These are phyloP conservation scores for Boletus rubropictus DNA, from an alignment of 768 basidiomycete genomes.

Conservation along the genomic window DNA sequence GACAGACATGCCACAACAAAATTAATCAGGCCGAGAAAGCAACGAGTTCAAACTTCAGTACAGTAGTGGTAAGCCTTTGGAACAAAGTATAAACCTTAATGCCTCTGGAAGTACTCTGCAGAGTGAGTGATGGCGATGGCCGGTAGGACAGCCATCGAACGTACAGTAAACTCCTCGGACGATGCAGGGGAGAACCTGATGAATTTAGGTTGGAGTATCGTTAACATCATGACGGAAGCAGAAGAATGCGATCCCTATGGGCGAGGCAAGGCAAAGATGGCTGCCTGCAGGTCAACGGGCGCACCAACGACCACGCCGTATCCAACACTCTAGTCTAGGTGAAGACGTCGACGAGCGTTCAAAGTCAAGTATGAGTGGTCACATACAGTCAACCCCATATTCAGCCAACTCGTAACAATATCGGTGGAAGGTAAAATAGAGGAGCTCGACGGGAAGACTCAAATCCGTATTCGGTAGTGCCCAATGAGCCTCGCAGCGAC, in stretches of 20 bases:
- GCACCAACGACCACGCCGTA: constrained; percentile 48
- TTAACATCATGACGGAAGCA: constrained; percentile 40
- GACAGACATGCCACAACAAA: constrained; percentile 47
- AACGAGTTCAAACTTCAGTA: neutral
- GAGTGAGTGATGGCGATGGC: neutral
- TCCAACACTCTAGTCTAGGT: constrained; percentile 40
- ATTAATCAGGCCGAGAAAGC: constrained; percentile 38
- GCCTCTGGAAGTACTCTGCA: constrained; percentile 41
- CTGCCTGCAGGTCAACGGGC: constrained; percentile 3
- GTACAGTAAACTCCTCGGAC: constrained; percentile 47
- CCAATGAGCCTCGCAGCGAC: too few relatives aligned
- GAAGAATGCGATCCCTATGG: constrained; percentile 41
- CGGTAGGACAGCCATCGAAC: constrained; percentile 2
- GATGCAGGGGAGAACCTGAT: constrained; percentile 40
- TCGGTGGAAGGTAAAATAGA: constrained; percentile 4
- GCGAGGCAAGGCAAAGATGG: neutral
- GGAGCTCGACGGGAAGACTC: neutral
- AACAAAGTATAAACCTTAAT: constrained; percentile 32
- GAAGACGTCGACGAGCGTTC: neutral
- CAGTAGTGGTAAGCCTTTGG: neutral
- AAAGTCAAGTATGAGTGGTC: neutral
- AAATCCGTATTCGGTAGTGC: too few relatives aligned
- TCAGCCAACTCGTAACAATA: neutral
- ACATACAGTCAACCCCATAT: constrained; percentile 10
- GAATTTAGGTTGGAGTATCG: constrained; percentile 40